Base-by-base conservation (phyloP, 192 early-diverging fungal species). In the Coemansia sp. region DNA sequence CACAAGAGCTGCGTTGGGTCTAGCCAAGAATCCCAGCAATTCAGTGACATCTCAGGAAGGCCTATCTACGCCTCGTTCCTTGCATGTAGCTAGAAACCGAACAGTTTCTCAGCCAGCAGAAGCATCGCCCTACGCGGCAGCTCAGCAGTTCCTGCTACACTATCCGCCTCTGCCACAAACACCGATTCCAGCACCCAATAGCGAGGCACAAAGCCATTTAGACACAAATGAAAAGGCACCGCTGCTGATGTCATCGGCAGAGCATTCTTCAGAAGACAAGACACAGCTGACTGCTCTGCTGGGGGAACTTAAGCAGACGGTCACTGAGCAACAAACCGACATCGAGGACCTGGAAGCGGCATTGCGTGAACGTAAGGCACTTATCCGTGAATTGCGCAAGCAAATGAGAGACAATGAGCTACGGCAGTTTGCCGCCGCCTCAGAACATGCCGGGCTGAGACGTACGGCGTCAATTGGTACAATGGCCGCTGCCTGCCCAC, bases 341-440 rank as follows among this genome's bases (percentile, higher is more conserved):
- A 68, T 75, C 10, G 61, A 37, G 6, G 72, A 75, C 19, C 39
- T 75, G 10, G 62, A 68, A 35, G 18, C 49, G 8, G 40, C 61
- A 12, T 51, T 68, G 42, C 48, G 55, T 20, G 72, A 75, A 46
- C 42, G 61, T 37, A 63, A 51, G 26, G 21, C 43, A 4, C 37
- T 45, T 47, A 56, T 66, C 3, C 65, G 61, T 2, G n/a, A 26
- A 31, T 61, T 75, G 38, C 72, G 72, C 50, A 65, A 44, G 36
- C 57, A 67, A 45, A 49, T 68, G 19, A 39, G 50, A 7, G 65
- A 63, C 28, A 63, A 57, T 20, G 65, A 68, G 57, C 55, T 68
- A 20, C 56, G 54, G 13, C 57, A 61, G 61, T 75, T 65, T 59
- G 57, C 65, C 2, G 61, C 33, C 0, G 63, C 72, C 7, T 57